phyloP scores from a whole-genome alignment of 2,329 filamentous ascomycete genomes.

The Alternaria sp. region DNA sequence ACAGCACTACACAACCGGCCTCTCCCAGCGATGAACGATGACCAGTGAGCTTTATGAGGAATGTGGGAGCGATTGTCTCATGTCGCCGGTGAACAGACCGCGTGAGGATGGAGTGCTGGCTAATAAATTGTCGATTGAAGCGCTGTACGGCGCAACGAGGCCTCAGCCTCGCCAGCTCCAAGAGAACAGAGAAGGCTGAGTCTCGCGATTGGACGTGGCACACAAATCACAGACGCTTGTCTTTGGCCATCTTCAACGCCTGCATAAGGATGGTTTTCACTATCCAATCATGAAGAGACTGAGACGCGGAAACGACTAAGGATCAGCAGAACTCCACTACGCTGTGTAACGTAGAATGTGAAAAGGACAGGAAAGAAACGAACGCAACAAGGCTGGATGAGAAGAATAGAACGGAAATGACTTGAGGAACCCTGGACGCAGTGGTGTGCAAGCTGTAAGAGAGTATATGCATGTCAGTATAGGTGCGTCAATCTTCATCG shows the following conservation, averaged over 20 bases:
- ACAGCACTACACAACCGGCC: neutral
- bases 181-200: neutral
- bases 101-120: neutral
- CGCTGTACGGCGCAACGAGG: neutral
- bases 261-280: neutral
- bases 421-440: neutral
- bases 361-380: neutral
- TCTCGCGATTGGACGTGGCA: neutral
- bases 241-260: neutral
- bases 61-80: neutral
- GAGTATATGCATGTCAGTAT: neutral
- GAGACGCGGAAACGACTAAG: neutral
- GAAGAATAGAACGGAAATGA: neutral
- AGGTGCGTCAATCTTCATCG: neutral
- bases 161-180: neutral
- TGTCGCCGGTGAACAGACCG: neutral
- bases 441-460: neutral
- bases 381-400: neutral
- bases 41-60: conserved; percentile 5
- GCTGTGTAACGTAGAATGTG: neutral
- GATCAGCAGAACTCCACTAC: neutral
- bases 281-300: neutral
- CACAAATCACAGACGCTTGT: neutral
- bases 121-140: neutral
- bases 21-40: conserved; percentile 6